Conservation (phyloP, 768 basidiomycete species). For the Lactarius trivialis region DNA sequence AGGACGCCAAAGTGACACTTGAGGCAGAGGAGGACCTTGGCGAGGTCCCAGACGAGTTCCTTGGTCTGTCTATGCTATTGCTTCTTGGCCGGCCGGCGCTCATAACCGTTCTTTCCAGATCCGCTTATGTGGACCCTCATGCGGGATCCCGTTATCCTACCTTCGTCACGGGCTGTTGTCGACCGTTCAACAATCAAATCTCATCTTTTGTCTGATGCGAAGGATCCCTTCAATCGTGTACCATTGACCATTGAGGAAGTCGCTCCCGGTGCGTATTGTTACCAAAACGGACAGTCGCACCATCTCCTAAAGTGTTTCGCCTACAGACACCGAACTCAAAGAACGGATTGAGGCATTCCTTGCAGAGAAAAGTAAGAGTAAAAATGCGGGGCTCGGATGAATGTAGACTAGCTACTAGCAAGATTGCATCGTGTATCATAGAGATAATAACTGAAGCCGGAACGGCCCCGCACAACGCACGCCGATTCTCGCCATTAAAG, state of each 20-base stretch:
- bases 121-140: slow-evolving; percentile 89
- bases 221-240: slow-evolving; percentile 92
- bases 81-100: slow-evolving; percentile 9
- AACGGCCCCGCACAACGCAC: not conserved
- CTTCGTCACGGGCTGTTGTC: slow-evolving; percentile 69
- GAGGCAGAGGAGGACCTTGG: slow-evolving; percentile 89
- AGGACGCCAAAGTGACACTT: slow-evolving; percentile 69
- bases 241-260: slow-evolving; percentile 79
- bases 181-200: slow-evolving; percentile 94
- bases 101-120: slow-evolving; percentile 40
- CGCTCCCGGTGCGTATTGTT: slow-evolving; percentile 51
- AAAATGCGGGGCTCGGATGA: slow-evolving; percentile 23
- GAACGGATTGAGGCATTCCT: slow-evolving; percentile 68
- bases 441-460: not conserved
- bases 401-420: slow-evolving; percentile 15
- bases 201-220: slow-evolving; percentile 83
- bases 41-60: slow-evolving; percentile 91
- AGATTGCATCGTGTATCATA: slow-evolving; percentile 1
- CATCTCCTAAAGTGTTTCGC: not conserved
- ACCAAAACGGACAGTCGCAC: not conserved
- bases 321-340: slow-evolving; percentile 61
- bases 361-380: slow-evolving; percentile 44
- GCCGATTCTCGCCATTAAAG: not conserved
- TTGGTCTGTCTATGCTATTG: slow-evolving; percentile 49
- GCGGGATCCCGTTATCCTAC: slow-evolving; percentile 90